phyloP scores from a whole-genome alignment of 495 filamentous ascomycete genomes.

The Penicillium chermesinum region DNA sequence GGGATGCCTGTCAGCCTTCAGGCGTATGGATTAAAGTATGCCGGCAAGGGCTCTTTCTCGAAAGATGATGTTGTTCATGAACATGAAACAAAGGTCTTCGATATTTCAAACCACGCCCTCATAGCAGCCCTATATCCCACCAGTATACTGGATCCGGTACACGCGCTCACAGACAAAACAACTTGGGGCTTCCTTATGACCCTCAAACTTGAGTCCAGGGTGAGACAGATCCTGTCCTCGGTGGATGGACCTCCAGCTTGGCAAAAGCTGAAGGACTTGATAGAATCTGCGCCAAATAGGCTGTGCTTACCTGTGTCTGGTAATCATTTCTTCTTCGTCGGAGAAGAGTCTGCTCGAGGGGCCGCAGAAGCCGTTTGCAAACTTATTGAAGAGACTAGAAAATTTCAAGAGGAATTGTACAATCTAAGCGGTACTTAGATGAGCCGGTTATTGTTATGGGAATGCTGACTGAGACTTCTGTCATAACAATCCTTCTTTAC shows the following conservation, averaged over 20 bases:
- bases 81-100: slow-evolving; percentile 17
- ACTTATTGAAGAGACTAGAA: slow-evolving; percentile 5
- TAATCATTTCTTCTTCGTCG: slow-evolving; percentile 27
- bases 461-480: no score
- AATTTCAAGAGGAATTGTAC: neutral
- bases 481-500: no score
- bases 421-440: neutral
- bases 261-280: slow-evolving; percentile 13
- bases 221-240: slow-evolving; percentile 5
- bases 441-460: no score
- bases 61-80: slow-evolving; percentile 12
- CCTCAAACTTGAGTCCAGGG: slow-evolving; percentile 11
- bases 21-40: slow-evolving; percentile 14
- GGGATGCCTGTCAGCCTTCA: slow-evolving; percentile 16
- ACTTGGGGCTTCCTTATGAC: slow-evolving; percentile 20
- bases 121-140: slow-evolving; percentile 14
- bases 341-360: slow-evolving; percentile 14
- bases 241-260: slow-evolving; percentile 10
- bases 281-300: slow-evolving; percentile 14
- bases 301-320: slow-evolving; percentile 11
- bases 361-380: slow-evolving; percentile 7
- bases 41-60: slow-evolving; percentile 6
- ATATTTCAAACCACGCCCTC: slow-evolving; percentile 13
- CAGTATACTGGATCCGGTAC: slow-evolving; percentile 9
- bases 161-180: slow-evolving; percentile 13